These are phyloP conservation scores for Cornus suecica DNA, from an alignment of 148 eudicot species.

Conservation along the genomic window DNA sequence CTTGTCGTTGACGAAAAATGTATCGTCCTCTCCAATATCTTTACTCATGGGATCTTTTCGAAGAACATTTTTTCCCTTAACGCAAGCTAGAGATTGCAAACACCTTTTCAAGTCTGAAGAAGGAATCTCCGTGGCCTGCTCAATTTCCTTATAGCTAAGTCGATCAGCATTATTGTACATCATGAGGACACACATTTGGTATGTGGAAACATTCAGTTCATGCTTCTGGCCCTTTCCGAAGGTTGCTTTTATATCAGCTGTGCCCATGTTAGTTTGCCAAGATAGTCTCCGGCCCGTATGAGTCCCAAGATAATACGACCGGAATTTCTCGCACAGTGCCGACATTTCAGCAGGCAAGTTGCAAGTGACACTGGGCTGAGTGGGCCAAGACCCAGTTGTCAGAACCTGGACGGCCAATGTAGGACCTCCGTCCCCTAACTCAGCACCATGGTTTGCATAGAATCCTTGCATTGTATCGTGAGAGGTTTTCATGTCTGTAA, in stretches of 20 bases:
- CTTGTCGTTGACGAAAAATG: conserved; percentile 65
- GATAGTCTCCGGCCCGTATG: conserved; percentile 75
- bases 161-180: conserved; percentile 67
- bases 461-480: conserved; percentile 87
- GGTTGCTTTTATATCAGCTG: conserved; percentile 72
- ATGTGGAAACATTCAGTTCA: conserved; percentile 77
- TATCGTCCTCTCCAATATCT: conserved; percentile 62
- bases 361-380: conserved; percentile 70
- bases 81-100: conserved; percentile 73
- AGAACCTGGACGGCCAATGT: conserved; percentile 66
- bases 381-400: conserved; percentile 89
- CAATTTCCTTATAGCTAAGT: conserved; percentile 72
- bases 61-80: conserved; percentile 78
- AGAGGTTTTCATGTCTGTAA: conserved; percentile 83
- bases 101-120: conserved; percentile 68
- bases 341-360: conserved; percentile 75
- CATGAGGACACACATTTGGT: conserved; percentile 86
- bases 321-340: conserved; percentile 69
- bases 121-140: conserved; percentile 76
- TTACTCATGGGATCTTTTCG: conserved; percentile 80
- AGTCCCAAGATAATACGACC: conserved; percentile 79
- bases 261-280: conserved; percentile 89
- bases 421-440: conserved; percentile 65
- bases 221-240: conserved; percentile 77
- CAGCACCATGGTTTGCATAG: conserved; percentile 51